phyloP scores from a whole-genome alignment of 176 grass and related monocot genomes.

The Oryza australiensis region DNA sequence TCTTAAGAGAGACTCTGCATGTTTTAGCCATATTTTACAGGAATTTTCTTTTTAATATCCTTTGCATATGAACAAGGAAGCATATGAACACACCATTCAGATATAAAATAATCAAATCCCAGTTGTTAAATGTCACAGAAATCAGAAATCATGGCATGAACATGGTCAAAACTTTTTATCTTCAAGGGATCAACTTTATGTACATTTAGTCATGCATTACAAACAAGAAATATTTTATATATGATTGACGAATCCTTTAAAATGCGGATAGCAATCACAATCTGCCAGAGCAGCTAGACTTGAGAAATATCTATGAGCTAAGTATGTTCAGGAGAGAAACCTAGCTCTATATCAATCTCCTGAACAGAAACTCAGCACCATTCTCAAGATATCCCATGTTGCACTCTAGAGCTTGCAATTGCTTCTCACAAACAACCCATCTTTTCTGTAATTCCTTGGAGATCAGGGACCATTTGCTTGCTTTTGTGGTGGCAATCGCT shows the following conservation, averaged over 20 bases:
- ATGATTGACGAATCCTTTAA: background rate
- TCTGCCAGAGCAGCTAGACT: background rate
- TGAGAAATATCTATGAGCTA: constrained; percentile 28
- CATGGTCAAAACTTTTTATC: background rate
- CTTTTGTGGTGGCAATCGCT: background rate
- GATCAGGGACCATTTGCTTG: constrained; percentile 19
- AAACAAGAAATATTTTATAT: background rate
- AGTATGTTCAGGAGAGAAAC: constrained; percentile 53
- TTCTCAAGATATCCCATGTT: constrained; percentile 41
- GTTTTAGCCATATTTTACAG: background rate
- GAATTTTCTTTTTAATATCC: background rate
- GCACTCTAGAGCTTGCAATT: constrained; percentile 42
- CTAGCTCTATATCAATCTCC: constrained; percentile 44
- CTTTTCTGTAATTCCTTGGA: constrained; percentile 22
- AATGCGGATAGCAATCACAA: background rate
- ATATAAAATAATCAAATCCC: too few species aligned
- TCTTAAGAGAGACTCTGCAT: background rate
- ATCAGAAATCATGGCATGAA: too few species aligned
- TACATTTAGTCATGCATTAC: constrained; percentile 8
- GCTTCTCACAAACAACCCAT: background rate
- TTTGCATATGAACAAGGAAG: background rate
- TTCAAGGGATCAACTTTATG: background rate
- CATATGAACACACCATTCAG: too few species aligned
- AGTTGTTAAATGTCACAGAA: too few species aligned
- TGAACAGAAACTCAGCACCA: constrained; percentile 25